Evolutionary conservation across 1,139 yeast species (phyloP).

Genomic region (Debaryomyces sp.): DNA sequence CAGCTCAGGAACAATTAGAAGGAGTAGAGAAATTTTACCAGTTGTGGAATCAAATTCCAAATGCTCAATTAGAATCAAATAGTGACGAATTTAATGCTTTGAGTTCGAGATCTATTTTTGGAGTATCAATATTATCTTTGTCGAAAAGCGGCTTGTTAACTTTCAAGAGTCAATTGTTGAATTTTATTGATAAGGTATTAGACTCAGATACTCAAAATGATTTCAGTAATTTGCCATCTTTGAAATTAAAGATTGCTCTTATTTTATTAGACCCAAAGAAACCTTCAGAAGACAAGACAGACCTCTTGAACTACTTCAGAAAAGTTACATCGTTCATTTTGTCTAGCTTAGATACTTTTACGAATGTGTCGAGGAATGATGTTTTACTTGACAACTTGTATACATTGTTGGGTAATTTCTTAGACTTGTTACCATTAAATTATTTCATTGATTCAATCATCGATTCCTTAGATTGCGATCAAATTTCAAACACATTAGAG

Average conservation of each 20-base stretch:
- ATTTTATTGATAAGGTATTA: constrained; percentile 51
- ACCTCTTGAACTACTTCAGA: constrained; percentile 47
- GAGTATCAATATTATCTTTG: constrained; percentile 58
- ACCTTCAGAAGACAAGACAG: constrained; percentile 26
- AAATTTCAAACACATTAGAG: constrained; percentile 36
- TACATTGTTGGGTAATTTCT: constrained; percentile 58
- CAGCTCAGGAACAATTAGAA: constrained; percentile 66
- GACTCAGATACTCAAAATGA: constrained; percentile 40
- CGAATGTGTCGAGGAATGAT: constrained; percentile 19
- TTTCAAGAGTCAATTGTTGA: constrained; percentile 55
- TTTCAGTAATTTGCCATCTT: constrained; percentile 36
- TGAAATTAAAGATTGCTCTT: constrained; percentile 64
- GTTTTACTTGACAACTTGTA: constrained; percentile 33
- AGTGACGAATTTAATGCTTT: constrained; percentile 40
- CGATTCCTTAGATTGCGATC: constrained; percentile 54
- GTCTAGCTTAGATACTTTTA: constrained; percentile 35
- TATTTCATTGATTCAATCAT: constrained; percentile 68
- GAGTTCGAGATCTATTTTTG: constrained; percentile 62
- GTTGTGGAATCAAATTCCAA: constrained; percentile 57
- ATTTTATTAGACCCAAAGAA: constrained; percentile 51
- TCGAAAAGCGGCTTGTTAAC: constrained; percentile 50
- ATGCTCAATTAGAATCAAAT: constrained; percentile 36
- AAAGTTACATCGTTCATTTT: constrained; percentile 41
- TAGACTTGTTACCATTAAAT: constrained; percentile 74
- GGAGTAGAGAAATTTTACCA: constrained; percentile 60